phyloP scores from a whole-genome alignment of 805 yeast species.

The Wickerhamiella vanderwaltii region DNA sequence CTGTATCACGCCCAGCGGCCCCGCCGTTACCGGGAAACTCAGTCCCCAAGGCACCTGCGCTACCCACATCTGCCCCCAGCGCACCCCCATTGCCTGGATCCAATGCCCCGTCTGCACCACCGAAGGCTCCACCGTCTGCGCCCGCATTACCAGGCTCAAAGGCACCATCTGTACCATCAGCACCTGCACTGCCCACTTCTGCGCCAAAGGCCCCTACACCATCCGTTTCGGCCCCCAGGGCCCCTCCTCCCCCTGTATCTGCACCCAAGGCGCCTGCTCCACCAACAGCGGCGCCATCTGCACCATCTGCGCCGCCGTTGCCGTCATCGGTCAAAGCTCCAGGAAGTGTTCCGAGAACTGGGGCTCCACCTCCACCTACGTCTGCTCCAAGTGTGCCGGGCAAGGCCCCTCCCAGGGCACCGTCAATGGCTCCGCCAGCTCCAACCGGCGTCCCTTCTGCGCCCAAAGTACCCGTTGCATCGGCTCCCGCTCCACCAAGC shows the following conservation, averaged over 20 bases:
- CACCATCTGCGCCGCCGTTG: slow-evolving; percentile 15
- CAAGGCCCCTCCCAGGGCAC: background rate
- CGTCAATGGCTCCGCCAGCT: too few relatives aligned
- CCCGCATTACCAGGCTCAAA: slow-evolving; percentile 12
- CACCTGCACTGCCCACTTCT: background rate
- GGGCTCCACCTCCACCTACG: slow-evolving; percentile 11
- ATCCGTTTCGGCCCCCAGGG: slow-evolving; percentile 1
- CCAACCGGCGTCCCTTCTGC: too few relatives aligned
- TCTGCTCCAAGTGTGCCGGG: background rate
- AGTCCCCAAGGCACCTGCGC: slow-evolving; percentile 7
- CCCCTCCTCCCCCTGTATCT: slow-evolving; percentile 5
- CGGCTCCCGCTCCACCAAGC: slow-evolving; percentile 16
- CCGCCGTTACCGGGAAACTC: background rate
- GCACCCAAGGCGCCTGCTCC: slow-evolving; percentile 17
- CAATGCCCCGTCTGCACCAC: slow-evolving; percentile 2
- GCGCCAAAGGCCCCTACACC: background rate
- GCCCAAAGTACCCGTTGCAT: slow-evolving; percentile 4
- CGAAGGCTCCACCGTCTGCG: slow-evolving; percentile 3
- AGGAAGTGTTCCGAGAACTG: too few relatives aligned
- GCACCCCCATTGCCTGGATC: slow-evolving; percentile 6
- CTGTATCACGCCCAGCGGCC: background rate
- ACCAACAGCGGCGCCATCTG: slow-evolving; percentile 16
- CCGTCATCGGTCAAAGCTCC: slow-evolving; percentile 14
- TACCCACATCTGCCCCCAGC: slow-evolving; percentile 1
- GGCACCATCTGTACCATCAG: background rate